Percentiles rank a stretch among this genome's conserved stretches.
phyloP scores from a whole-genome alignment of 192 early-diverging fungal genomes.

The Podila minutissima region DNA sequence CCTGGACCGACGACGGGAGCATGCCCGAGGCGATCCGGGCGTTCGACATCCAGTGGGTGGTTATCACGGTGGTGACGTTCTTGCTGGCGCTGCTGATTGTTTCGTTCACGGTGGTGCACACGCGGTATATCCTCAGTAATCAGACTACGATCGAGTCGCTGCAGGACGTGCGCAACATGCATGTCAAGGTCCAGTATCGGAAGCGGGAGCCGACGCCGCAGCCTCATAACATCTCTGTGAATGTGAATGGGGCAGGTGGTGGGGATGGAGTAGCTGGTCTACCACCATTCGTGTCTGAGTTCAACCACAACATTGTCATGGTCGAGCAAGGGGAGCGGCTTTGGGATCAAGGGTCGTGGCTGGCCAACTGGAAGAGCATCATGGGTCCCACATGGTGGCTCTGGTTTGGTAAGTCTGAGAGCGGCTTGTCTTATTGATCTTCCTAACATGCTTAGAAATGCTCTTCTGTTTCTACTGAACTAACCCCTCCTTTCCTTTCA shows the following conservation, averaged over 20 bases:
- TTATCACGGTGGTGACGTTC: constrained; percentile 47
- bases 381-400: background rate
- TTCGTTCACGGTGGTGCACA: constrained; percentile 62
- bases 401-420: background rate
- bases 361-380: constrained; percentile 8
- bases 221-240: background rate
- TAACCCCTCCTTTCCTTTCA: background rate
- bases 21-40: background rate
- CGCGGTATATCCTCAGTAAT: constrained; percentile 58
- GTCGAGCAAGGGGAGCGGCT: background rate
- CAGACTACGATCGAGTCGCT: constrained; percentile 64
- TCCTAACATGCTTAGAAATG: no score
- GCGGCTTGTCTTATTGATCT: background rate
- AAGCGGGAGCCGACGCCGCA: background rate
- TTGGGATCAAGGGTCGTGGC: constrained; percentile 3
- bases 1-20: background rate
- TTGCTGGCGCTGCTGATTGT: constrained; percentile 59
- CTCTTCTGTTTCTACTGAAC: background rate
- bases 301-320: constrained; percentile 1
- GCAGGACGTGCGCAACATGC: constrained; percentile 20
- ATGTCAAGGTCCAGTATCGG: constrained; percentile 41
- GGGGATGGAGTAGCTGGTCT: background rate
- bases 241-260: background rate
- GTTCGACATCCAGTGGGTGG: constrained; percentile 51
- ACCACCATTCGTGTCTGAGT: constrained; percentile 27